These are phyloP conservation scores for Pyrus hybrid DNA, from an alignment of 331 rosid genomes.

Conservation along the genomic window DNA sequence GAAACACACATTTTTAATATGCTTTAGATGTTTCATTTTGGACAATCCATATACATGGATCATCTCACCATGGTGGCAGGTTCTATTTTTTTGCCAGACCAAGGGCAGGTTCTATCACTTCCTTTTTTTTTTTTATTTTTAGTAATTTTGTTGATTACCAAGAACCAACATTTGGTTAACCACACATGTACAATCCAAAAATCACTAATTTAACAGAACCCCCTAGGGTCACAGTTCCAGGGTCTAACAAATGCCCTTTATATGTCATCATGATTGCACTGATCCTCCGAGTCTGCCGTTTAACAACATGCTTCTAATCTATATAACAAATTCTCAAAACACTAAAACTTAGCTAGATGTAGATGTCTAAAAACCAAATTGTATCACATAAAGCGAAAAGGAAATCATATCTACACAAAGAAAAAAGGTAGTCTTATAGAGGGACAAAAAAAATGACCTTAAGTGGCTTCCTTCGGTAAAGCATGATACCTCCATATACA, in stretches of 20 bases:
- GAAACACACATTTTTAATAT: not conserved
- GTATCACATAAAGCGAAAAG: not conserved
- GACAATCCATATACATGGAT: not conserved
- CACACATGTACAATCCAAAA: not conserved
- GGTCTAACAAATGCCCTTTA: not conserved
- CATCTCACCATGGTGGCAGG: not conserved
- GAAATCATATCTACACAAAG: not conserved
- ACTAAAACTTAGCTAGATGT: not conserved
- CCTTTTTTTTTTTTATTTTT: not conserved
- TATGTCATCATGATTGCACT: not conserved
- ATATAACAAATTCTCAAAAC: not conserved
- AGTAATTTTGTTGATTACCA: not conserved
- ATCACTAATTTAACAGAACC: not conserved
- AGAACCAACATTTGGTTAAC: not conserved
- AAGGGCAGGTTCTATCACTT: not conserved
- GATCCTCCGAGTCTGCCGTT: not conserved
- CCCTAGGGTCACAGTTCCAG: not conserved
- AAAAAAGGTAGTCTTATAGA: not conserved
- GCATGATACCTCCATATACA: constrained; percentile 49
- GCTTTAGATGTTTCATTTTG: not conserved
- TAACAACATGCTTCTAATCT: not conserved
- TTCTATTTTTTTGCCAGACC: not conserved
- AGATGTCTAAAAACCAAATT: not conserved
- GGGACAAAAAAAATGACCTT: constrained; percentile 37
- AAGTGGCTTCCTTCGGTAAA: constrained; percentile 44